Percentiles rank a stretch among this genome's conserved stretches.
These are phyloP conservation scores for Lathyrus oleraceus DNA, from an alignment of 306 rosid genomes.

Conservation along the genomic window DNA sequence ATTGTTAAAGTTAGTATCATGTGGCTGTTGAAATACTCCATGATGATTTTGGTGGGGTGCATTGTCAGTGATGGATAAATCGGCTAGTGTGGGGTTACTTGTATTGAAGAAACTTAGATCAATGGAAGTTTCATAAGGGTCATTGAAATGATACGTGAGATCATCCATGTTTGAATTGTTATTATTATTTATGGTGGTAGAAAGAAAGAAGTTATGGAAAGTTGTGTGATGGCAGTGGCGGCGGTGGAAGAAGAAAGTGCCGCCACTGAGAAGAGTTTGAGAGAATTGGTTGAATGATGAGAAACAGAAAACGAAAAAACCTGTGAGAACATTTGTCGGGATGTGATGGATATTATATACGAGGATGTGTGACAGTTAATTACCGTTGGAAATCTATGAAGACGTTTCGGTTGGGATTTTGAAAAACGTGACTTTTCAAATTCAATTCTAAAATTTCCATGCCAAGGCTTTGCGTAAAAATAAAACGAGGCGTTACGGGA, in stretches of 20 bases:
- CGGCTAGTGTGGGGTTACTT: conserved; percentile 28
- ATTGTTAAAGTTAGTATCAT: too few species aligned
- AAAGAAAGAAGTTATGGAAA: background rate
- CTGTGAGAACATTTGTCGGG: background rate
- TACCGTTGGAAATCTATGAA: conserved; percentile 38
- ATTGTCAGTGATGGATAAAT: background rate
- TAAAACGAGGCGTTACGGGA: too few species aligned
- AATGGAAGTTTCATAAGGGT: conserved; percentile 31
- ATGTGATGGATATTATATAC: background rate
- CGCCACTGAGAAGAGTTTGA: conserved; percentile 25
- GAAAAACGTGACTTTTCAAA: background rate
- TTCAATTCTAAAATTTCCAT: too few species aligned
- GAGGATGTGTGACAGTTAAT: conserved; percentile 47
- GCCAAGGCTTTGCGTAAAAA: too few species aligned
- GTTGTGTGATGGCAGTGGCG: conserved; percentile 29
- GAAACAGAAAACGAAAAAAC: background rate
- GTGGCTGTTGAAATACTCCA: too few species aligned
- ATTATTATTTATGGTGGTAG: background rate
- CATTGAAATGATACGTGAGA: conserved; percentile 28
- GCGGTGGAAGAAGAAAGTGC: conserved; percentile 37
- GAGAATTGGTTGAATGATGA: conserved; percentile 6
- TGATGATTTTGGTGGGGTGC: too few species aligned
- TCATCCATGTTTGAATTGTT: conserved; percentile 37
- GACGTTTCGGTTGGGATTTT: background rate
- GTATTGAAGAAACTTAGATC: conserved; percentile 26